A percentile compares a stretch with the other conserved stretches of the same genome.
These are phyloP conservation scores for Fusarium sp. DNA, from an alignment of 2,329 filamentous ascomycete species.

Conservation along the genomic window DNA sequence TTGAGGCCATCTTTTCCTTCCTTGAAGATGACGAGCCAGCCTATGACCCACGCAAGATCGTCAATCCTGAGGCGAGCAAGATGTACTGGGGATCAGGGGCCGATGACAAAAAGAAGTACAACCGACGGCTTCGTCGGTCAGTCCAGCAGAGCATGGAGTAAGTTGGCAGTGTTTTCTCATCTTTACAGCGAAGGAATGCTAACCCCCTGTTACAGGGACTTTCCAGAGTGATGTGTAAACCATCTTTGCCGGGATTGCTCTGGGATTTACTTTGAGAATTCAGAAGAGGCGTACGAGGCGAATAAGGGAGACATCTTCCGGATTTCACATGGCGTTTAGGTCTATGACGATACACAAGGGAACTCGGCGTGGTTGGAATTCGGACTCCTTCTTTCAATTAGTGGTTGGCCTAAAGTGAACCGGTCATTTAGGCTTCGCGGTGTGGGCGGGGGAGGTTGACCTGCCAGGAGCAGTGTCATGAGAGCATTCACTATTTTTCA, in stretches of 20 bases:
- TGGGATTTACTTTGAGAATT: slow-evolving; percentile 14
- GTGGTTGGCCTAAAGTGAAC: neutral
- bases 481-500: neutral
- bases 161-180: slow-evolving; percentile 30
- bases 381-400: slow-evolving; percentile 5
- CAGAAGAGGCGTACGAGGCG: slow-evolving; percentile 32
- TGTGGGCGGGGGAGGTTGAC: neutral
- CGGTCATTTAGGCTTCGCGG: neutral
- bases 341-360: slow-evolving; percentile 16
- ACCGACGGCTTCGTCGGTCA: slow-evolving; percentile 81
- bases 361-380: slow-evolving; percentile 6
- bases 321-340: slow-evolving; percentile 37
- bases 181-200: neutral
- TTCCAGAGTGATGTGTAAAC: slow-evolving; percentile 45
- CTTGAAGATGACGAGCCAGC: slow-evolving; percentile 90
- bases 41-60: slow-evolving; percentile 89
- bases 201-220: slow-evolving; percentile 44
- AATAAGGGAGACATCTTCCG: slow-evolving; percentile 17
- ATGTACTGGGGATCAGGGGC: slow-evolving; percentile 82
- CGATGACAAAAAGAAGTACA: slow-evolving; percentile 87
- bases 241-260: neutral
- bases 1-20: slow-evolving; percentile 83
- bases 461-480: neutral
- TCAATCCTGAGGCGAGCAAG: slow-evolving; percentile 87
- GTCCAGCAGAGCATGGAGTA: slow-evolving; percentile 77